These are phyloP conservation scores for Azolla pinnata DNA, from an alignment of 75 land plant species.

Conservation along the genomic window DNA sequence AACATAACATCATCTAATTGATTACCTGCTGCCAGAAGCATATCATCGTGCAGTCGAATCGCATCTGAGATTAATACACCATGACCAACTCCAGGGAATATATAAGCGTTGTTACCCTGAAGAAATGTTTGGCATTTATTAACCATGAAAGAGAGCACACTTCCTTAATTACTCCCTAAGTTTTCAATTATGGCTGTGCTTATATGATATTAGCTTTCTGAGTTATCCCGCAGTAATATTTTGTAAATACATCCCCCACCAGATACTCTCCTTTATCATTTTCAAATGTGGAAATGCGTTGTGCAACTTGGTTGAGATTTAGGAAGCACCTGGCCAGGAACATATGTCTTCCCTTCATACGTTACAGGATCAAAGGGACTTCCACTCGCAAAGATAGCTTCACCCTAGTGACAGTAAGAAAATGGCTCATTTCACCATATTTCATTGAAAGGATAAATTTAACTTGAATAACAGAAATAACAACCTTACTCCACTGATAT, in stretches of 20 bases:
- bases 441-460: background rate
- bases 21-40: constrained; percentile 30
- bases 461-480: background rate
- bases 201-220: no score
- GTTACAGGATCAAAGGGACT: constrained; percentile 40
- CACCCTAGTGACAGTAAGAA: no score
- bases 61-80: constrained; percentile 35
- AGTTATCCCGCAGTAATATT: no score
- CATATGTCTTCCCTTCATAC: constrained; percentile 25
- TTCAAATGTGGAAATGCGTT: no score
- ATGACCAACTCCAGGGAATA: constrained; percentile 40
- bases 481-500: constrained; percentile 37
- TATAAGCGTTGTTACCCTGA: constrained; percentile 16
- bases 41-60: constrained; percentile 37
- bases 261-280: no score
- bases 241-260: no score
- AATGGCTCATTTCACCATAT: constrained; percentile 3
- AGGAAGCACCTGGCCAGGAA: constrained; percentile 47
- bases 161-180: background rate
- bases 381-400: constrained; percentile 39
- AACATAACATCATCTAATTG: no score
- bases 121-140: constrained; percentile 28
- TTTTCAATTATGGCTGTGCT: background rate
- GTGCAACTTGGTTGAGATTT: no score
- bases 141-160: constrained; percentile 7